Percentiles rank a stretch among this genome's conserved stretches.
Evolutionary conservation across 306 rosid genomes (phyloP).

Genomic region (Prunus davidiana): DNA sequence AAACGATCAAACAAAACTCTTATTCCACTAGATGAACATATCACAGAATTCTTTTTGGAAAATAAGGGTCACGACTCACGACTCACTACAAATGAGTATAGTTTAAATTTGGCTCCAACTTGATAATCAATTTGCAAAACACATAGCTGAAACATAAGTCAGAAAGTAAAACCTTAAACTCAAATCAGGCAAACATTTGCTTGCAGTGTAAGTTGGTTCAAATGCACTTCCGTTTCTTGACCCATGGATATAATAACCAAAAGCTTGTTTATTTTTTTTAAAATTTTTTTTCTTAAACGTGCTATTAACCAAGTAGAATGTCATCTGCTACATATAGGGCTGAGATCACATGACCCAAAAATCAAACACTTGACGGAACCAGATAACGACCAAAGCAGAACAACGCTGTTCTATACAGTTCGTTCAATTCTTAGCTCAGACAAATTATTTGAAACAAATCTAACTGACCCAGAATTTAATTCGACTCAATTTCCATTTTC

Average conservation of each 20-base stretch:
- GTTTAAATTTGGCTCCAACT: background rate
- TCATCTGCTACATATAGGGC: background rate
- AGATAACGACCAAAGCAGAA: too few species aligned
- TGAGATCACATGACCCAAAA: background rate
- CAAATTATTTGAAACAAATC: background rate
- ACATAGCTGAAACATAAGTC: background rate
- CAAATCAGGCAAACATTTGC: background rate
- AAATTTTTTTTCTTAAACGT: background rate
- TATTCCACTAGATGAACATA: background rate
- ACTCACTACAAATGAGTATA: background rate
- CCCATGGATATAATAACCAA: background rate
- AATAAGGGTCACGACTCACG: background rate
- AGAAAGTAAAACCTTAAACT: background rate
- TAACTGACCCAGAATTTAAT: constrained; percentile 1
- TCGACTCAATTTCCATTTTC: background rate
- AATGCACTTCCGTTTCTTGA: background rate
- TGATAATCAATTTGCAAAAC: background rate
- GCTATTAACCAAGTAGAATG: background rate
- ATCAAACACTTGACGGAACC: background rate
- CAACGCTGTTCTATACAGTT: too few species aligned
- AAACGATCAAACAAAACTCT: background rate
- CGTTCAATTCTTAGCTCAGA: background rate
- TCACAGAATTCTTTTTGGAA: background rate
- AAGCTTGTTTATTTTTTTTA: too few species aligned
- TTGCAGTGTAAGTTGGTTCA: background rate